These are phyloP conservation scores for Hippophae rhamnoides DNA, from an alignment of 306 rosid genomes.

Conservation along the genomic window DNA sequence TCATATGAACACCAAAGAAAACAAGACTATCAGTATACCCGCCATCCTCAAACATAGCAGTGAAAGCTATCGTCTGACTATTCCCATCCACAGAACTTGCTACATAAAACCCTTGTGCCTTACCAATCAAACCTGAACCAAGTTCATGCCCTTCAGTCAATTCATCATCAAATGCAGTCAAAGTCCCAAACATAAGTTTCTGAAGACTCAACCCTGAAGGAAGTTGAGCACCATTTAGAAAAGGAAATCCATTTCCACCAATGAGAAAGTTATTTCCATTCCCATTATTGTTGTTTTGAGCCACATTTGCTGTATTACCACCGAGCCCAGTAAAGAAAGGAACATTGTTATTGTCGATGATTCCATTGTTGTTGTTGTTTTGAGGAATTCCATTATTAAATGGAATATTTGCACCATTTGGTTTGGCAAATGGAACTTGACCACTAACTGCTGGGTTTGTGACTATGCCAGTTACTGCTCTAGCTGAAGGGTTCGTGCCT, in stretches of 20 bases:
- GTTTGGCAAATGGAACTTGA: constrained; percentile 78
- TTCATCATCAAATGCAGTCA: constrained; percentile 72
- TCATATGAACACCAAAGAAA: constrained; percentile 64
- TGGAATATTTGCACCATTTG: constrained; percentile 66
- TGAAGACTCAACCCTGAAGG: constrained; percentile 49
- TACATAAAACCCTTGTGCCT: constrained; percentile 73
- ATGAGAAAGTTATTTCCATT: constrained; percentile 11
- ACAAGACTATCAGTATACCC: constrained; percentile 57
- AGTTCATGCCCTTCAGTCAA: constrained; percentile 65
- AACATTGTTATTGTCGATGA: constrained; percentile 63
- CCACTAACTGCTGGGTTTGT: constrained; percentile 67
- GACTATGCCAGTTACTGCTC: constrained; percentile 65
- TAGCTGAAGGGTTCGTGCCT: constrained; percentile 68
- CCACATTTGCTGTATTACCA: constrained; percentile 37
- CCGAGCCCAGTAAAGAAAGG: constrained; percentile 82
- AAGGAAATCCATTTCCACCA: constrained; percentile 35
- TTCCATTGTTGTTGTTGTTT: constrained; percentile 56
- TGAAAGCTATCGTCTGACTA: constrained; percentile 69
- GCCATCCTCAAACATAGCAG: constrained; percentile 59
- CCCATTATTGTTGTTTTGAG: constrained; percentile 39
- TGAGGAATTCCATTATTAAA: constrained; percentile 50
- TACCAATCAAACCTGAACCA: constrained; percentile 67
- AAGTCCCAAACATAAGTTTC: constrained; percentile 66
- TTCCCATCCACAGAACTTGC: constrained; percentile 68
- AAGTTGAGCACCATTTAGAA: constrained; percentile 37